A percentile compares a stretch with the other conserved stretches of the same genome.
Evolutionary conservation across 768 basidiomycete genomes (phyloP).

Genomic region (Collybiopsis luxurians): DNA sequence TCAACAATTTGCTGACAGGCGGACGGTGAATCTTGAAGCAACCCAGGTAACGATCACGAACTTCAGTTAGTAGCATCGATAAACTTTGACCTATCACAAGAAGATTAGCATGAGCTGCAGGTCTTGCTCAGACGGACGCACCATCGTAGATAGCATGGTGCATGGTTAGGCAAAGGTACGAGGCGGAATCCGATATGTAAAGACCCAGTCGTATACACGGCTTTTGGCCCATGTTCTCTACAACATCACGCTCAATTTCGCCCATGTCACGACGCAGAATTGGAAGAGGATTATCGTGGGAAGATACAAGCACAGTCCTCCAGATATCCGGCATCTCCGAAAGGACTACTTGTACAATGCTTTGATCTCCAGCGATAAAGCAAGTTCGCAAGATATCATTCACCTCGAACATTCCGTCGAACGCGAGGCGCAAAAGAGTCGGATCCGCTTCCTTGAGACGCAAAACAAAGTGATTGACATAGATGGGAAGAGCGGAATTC

Average conservation of each 20-base stretch:
- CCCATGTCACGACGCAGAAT: neutral
- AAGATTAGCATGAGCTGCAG: neutral
- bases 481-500: constrained; percentile 1
- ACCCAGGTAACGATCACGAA: neutral
- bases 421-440: neutral
- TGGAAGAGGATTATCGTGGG: neutral
- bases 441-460: neutral
- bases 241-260: constrained; percentile 2
- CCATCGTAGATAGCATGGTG: constrained; percentile 10
- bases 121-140: neutral
- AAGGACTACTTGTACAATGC: constrained; percentile 3
- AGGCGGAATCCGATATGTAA: neutral
- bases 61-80: constrained; percentile 6
- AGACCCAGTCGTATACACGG: constrained; percentile 4
- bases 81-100: neutral
- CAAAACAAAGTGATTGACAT: constrained; percentile 8
- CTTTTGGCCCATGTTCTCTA: neutral
- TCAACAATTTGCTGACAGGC: constrained; percentile 2
- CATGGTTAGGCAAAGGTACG: constrained; percentile 6
- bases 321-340: neutral
- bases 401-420: neutral
- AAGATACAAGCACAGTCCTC: neutral
- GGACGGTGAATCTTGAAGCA: neutral
- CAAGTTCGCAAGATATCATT: constrained; percentile 8
- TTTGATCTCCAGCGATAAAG: constrained; percentile 3